Evolutionary conservation across 306 rosid species (phyloP), one percentile per base, ranked within the genome.

Genomic region (Vigna nakashimae): DNA sequence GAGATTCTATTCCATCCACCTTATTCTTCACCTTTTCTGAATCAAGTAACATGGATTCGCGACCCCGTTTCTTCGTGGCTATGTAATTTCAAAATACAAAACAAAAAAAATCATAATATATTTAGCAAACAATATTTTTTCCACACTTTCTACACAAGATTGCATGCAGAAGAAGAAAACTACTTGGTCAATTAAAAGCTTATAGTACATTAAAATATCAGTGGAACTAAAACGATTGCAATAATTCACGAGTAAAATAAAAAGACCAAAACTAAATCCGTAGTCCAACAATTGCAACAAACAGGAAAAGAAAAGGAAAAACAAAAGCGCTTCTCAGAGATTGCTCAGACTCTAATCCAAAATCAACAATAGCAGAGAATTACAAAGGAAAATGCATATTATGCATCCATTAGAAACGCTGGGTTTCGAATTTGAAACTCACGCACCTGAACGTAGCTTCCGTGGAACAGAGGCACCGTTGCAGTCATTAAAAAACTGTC

Each of bases 371-470:
- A 16, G 62, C 36, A 75, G 46, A 62, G 56, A 7, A 46, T 42
- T 14, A 64, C 9, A 70, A 22, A 76, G 34, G 15, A 15, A 56
- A 62, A 26, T 63, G 46, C 62, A 69, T 65, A 62, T 32, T 62
- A 62, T 64, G 65, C 15, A 56, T 66, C 28, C 9, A 15, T 11
- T 32, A 50, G 0, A 55, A 53, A 74, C 60, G 13, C n/a, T 64
- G 5, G 55, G 18, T 53, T 57, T 68, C 18, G 63, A 71, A 67
- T 74, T 80, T 36, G 58, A 38, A 74, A 17, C 3, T 11, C 45
- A 76, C 80, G 12, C 69, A 92, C 98, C 96, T 82, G 98, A 92
- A 20, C 98, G 96, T 43, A 90, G 78, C 83, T 88, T 92, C 85
- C 98, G 72, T 2, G 98, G 98, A 75, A 92, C 92, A 78, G 93